Evolutionary conservation across 257 asterid species (phyloP), one percentile per base, ranked within the genome.

Genomic region (Misopates orontium): DNA sequence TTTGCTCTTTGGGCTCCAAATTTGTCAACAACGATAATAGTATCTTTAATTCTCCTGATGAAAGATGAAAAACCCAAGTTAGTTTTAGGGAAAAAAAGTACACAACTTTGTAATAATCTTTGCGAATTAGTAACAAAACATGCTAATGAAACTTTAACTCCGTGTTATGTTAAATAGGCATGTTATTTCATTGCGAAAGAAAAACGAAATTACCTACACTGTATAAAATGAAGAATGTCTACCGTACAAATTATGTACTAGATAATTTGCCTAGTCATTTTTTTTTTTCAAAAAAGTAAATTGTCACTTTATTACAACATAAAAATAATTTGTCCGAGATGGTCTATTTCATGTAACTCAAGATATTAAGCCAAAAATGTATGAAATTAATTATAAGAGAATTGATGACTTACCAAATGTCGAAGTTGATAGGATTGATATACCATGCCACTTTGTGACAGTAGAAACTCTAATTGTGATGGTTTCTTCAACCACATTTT

Each of bases 1-100:
- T 85, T 73, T 87, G 97, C 68, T 85, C 97, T 20, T 71, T 49
- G 15, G 91, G 77, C 24, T 83, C 94, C 87, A 90, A 73, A 11
- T 80, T 79, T 16, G 91, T 83, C 70, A 79, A 77, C 53, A 90
- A 8, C 69, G 97, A 82, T 44, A 87, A 28, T 4, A 83, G 15
- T 42, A 80, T 67, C 81, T 90, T 90, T 44, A 90, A 13, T 67
- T 90, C 95, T 7, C 97, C 97, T 87, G 36, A 63, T 5, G 66
- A 48, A 3, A 68, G 8, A 2, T 20, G 9, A 13, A n/a, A 18
- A 45, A 5, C 1, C n/a, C n/a, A 45, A 12, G n/a, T 62, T 48
- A 41, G 19, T 56, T 19, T 42, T 60, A 9, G 11, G 0, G 36
- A 20, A 19, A 1, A 28, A 57, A 57, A 18, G 36, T 28, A 28